Percentiles rank a stretch among this genome's conserved stretches.
Evolutionary conservation across 1,284 basidiomycete genomes (phyloP).

Genomic region (Gomphus bonarii): DNA sequence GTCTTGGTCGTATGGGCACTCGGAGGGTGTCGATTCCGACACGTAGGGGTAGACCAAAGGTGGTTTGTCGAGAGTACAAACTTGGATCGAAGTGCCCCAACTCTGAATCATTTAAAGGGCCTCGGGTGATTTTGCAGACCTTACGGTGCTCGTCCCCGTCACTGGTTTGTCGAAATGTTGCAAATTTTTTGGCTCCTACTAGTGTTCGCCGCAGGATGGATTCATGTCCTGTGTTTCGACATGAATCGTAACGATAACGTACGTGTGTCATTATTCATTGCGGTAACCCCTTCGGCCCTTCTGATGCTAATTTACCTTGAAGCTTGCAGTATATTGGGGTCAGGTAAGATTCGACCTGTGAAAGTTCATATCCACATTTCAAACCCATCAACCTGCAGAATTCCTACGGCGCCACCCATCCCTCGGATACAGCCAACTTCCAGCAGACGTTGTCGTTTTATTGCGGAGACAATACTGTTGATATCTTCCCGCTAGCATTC

Average conservation of each 20-base stretch:
- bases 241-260: slow-evolving; percentile 54
- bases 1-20: background rate
- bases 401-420: slow-evolving; percentile 47
- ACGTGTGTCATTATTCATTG: slow-evolving; percentile 16
- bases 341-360: background rate
- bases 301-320: slow-evolving; percentile 14
- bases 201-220: background rate
- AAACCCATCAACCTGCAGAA: slow-evolving; percentile 49
- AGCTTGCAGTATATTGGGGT: slow-evolving; percentile 41
- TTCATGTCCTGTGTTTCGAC: slow-evolving; percentile 31
- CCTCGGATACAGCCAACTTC: slow-evolving; percentile 34
- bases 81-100: background rate
- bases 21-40: background rate
- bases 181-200: background rate
- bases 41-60: background rate
- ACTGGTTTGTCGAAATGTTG: background rate
- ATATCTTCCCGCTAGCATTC: slow-evolving; percentile 55
- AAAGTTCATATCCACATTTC: slow-evolving; percentile 8
- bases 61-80: background rate
- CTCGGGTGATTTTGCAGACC: background rate
- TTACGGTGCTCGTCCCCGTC: background rate
- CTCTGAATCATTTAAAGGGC: background rate
- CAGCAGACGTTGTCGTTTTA: slow-evolving; percentile 48
- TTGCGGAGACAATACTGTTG: slow-evolving; percentile 51
- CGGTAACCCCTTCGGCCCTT: background rate